Evolutionary conservation across 2,329 filamentous ascomycete genomes (phyloP), one percentile per base, ranked within the genome.

Genomic region (Nigrograna mackinnonii): DNA sequence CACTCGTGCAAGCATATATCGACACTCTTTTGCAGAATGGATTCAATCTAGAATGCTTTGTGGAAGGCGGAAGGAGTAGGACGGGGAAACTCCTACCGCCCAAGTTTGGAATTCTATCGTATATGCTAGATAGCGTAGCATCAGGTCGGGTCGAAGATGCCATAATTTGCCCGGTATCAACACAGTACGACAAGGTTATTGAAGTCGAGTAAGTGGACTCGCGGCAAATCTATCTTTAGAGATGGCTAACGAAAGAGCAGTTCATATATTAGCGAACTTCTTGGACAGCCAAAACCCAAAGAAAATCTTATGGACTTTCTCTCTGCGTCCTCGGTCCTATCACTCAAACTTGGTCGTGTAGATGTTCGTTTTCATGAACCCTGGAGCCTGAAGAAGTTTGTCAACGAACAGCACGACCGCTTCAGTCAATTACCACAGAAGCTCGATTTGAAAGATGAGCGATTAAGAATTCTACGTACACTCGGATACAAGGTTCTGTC

Each of bases 121-220:
- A 96, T 58, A 81, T 97, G 28, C 74, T 99, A 14, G 94, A 99
- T 55, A 95, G 90, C 54, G 78, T 99, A 12, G 73, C 96, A 5
- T 95, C 89, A 0, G 91, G 91, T 1, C 81, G 91, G 5, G 91
- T 96, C 0, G 78, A 95, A 35, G 94, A 99, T 67, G 86, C 90
- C 22, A 88, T 96, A 31, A 90, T 99, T 39, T 96, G 92, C 56
- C 94, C 94, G 0, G 94, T 99, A 34, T 95, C 89, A 67, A 96
- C 91, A 1, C 94, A 99, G 65, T 99, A 99, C 64, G 94, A 99
- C 76, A 99, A 97, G 64, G 94, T 99, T 42, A 95, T 99, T 46
- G 94, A 99, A 68, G 96, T 95, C n/a, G 62, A 67, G 58, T 61
- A 52, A 26, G 57, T 50, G n/a, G 22, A 22, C 4, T 14, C 6